A percentile compares a stretch with the other conserved stretches of the same genome.
These are phyloP conservation scores for Fusarium neocosmosporiellum DNA, from an alignment of 2,329 filamentous ascomycete genomes.

Conservation along the genomic window DNA sequence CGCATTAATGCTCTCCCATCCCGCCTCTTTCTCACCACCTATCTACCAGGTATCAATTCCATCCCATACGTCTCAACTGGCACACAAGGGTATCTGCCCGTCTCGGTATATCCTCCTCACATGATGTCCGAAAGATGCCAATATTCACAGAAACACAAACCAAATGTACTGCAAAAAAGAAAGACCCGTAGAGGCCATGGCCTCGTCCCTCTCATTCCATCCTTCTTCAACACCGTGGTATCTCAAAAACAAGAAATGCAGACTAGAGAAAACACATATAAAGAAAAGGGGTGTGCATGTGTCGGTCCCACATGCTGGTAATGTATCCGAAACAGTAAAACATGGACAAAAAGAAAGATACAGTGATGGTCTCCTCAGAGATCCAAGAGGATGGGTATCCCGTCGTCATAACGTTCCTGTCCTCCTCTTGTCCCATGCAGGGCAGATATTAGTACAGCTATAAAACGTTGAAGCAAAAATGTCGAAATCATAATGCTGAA, in stretches of 20 bases:
- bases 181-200: constrained; percentile 15
- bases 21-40: constrained; percentile 7
- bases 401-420: constrained; percentile 43
- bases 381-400: constrained; percentile 37
- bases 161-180: constrained; percentile 22
- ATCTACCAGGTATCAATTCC: constrained; percentile 27
- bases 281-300: constrained; percentile 24
- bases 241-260: constrained; percentile 42
- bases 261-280: constrained; percentile 6
- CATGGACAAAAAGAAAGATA: constrained; percentile 22
- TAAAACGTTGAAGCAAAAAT: constrained; percentile 21
- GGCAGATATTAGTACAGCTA: constrained; percentile 42
- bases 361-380: constrained; percentile 34
- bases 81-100: constrained; percentile 36
- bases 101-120: constrained; percentile 30
- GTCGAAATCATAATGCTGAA: constrained; percentile 33
- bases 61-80: constrained; percentile 15
- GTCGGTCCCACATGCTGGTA: constrained; percentile 17
- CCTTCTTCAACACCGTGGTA: constrained; percentile 43
- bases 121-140: constrained; percentile 32
- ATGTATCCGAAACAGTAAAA: constrained; percentile 16
- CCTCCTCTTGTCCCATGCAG: constrained; percentile 31
- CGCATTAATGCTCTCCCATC: constrained; percentile 35
- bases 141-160: constrained; percentile 28
- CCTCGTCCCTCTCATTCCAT: constrained; percentile 33